A percentile compares a stretch with the other conserved stretches of the same genome.
These are phyloP conservation scores for Cardamine occulta DNA, from an alignment of 345 rosid species.

Conservation along the genomic window DNA sequence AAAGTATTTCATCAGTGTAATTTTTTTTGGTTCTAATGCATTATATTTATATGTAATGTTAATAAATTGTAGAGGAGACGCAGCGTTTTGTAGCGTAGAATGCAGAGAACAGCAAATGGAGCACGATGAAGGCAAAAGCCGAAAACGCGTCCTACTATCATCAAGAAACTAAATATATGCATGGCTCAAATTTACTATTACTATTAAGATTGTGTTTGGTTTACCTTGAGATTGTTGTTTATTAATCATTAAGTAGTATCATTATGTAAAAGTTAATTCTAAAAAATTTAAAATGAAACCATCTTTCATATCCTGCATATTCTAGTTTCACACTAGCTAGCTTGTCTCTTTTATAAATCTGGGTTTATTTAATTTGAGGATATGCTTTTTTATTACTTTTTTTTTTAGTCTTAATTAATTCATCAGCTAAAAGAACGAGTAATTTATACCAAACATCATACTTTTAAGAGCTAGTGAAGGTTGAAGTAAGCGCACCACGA, in stretches of 20 bases:
- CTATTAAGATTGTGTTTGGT: conserved; percentile 14
- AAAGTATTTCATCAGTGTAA: neutral
- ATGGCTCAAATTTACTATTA: conserved; percentile 18
- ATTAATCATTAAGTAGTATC: neutral
- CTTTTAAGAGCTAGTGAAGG: conserved; percentile 35
- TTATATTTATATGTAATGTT: too few species aligned
- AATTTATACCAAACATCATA: conserved; percentile 1
- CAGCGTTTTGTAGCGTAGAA: conserved; percentile 82
- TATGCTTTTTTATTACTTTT: neutral
- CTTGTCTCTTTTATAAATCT: neutral
- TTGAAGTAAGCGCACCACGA: conserved; percentile 45
- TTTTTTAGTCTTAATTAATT: neutral
- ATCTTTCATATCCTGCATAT: conserved; percentile 9
- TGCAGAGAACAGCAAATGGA: conserved; percentile 82
- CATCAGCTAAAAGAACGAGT: neutral
- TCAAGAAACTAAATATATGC: conserved; percentile 19
- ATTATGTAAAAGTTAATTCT: conserved; percentile 21
- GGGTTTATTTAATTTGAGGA: neutral
- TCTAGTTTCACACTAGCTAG: conserved; percentile 4
- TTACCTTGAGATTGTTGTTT: conserved; percentile 3
- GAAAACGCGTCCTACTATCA: conserved; percentile 28
- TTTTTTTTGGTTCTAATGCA: neutral
- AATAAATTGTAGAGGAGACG: conserved; percentile 80
- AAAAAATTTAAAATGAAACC: neutral
- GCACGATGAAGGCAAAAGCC: conserved; percentile 62